Evolutionary conservation across 1,284 basidiomycete species (phyloP), one percentile per base, ranked within the genome.

Genomic region (Sporisorium reilianum): DNA sequence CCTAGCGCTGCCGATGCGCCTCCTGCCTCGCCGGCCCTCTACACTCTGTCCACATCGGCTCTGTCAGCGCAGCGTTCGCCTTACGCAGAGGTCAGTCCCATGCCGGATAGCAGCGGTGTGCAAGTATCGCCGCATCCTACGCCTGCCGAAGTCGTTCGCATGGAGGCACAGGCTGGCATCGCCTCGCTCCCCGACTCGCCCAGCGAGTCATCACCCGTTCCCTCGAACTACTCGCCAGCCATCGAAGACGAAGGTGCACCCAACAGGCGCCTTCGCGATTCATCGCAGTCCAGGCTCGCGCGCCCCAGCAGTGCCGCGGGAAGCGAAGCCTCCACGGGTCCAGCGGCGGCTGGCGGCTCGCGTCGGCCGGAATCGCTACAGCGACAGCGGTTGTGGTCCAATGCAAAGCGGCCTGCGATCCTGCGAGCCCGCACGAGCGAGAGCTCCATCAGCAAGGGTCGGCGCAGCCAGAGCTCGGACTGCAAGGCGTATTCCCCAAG

Each of bases 101-200:
- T n/a, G 12, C 30, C 48, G 7, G 30, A 30, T 18, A 11, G 12
- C 44, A 40, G 20, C 36, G 22, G 14, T 1, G 16, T 30, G 22
- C 32, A 23, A 2, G 18, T 38, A 9, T 45, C 44, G 30, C 61
- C 50, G 20, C 60, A 53, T 51, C 66, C 63, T 32, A 81, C 80
- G 6, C 80, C 80, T 7, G 80, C 80, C 14, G 71, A 81, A 54
- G 23, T 71, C 8, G 78, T 81, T 16, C 71, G 69, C 9, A 72
- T 78, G 66, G 79, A 81, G 42, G 80, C 79, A 0, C 65, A 76
- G 41, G 80, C 80, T n/a, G 80, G 80, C n/a, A 65, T 76, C 28
- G 80, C 80, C 16, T 64, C 56, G 20, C 57, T 70, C 8, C 80
- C 80, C 3, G 61, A 72, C 30, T 64, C 74, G 28, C 79, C 79